Evolutionary conservation across 1,139 yeast genomes (phyloP), one percentile per base, ranked within the genome.

Genomic region (Candida tetrigidarum): DNA sequence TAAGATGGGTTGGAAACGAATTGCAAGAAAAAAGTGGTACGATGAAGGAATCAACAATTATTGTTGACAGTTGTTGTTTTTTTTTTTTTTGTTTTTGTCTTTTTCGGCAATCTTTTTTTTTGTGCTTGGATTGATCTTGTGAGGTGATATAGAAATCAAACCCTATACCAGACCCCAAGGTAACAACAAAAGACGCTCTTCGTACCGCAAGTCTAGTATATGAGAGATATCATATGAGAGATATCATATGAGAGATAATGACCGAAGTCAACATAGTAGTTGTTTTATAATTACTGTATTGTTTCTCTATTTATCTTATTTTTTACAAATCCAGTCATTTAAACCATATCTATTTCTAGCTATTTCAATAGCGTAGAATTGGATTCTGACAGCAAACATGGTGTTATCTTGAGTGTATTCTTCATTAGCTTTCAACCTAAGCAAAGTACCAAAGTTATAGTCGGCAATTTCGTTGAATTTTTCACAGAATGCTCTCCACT

Each of bases 361-460:
- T 54, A 93, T 87, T 71, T 93, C 99, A 60, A 91, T 79, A 45
- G 97, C 97, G 58, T 92, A 88, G 63, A 95, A 93, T 71, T 93
- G 97, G 62, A 91, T 81, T 72, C 97, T 82, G 47, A 92, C 95
- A 20, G 83, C 97, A 58, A 93, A 93, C 45, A 92, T 87, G 37
- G 98, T 88, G 47, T 87, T 84, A 42, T 83, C 81, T 68, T 93
- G 91, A 40, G 83, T 80, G 67, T 95, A 95, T 66, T 90, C 97
- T 29, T 76, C 84, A 41, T 71, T 64, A 33, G 86, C 67, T 54
- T 81, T 83, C 34, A 80, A 69, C 74, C 99, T 85, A 60, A 95
- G 74, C 57, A 95, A 75, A 20, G 99, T 91, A 50, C 99, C 99
- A 62, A 95, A 93, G 71, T 95, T 95, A 72, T 80, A 95, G 67